A percentile compares a stretch with the other conserved stretches of the same genome.
phyloP scores from a whole-genome alignment of 177 flowering plant species.

The Vitis hybrid region DNA sequence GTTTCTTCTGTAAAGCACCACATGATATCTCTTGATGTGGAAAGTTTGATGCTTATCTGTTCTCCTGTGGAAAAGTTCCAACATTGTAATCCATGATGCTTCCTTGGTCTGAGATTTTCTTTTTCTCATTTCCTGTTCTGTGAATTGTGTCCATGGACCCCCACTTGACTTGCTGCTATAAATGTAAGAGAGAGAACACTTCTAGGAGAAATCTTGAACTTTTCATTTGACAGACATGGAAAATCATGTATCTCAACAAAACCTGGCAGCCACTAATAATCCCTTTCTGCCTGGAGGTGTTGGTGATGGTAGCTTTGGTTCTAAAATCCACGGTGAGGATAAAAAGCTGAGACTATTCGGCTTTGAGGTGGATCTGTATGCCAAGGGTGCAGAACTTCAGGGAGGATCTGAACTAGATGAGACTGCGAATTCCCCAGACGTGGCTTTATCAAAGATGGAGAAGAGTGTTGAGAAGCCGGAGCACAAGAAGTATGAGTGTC shows the following conservation, averaged over 20 bases:
- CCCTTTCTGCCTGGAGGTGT: neutral
- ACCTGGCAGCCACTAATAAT: neutral
- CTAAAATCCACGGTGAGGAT: neutral
- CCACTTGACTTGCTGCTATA: neutral
- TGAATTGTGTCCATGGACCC: neutral
- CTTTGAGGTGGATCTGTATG: neutral
- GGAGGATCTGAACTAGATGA: constrained; percentile 1
- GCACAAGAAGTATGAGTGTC: constrained; percentile 8
- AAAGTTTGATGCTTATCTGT: neutral
- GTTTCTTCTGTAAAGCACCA: neutral
- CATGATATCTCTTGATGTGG: too few relatives aligned
- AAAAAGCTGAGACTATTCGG: constrained; percentile 4
- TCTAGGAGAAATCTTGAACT: neutral
- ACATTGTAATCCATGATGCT: neutral
- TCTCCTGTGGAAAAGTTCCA: neutral
- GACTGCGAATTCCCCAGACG: neutral
- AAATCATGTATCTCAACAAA: neutral
- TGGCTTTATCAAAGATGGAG: neutral
- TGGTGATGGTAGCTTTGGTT: neutral
- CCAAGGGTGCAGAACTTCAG: neutral
- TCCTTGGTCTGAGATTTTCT: neutral
- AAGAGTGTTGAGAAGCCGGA: neutral
- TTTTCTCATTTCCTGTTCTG: neutral
- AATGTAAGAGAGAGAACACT: constrained; percentile 1
- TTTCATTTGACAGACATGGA: neutral